A percentile compares a stretch with the other conserved stretches of the same genome.
phyloP scores from a whole-genome alignment of 179 eudicot species.

The Spergularia azorica region DNA sequence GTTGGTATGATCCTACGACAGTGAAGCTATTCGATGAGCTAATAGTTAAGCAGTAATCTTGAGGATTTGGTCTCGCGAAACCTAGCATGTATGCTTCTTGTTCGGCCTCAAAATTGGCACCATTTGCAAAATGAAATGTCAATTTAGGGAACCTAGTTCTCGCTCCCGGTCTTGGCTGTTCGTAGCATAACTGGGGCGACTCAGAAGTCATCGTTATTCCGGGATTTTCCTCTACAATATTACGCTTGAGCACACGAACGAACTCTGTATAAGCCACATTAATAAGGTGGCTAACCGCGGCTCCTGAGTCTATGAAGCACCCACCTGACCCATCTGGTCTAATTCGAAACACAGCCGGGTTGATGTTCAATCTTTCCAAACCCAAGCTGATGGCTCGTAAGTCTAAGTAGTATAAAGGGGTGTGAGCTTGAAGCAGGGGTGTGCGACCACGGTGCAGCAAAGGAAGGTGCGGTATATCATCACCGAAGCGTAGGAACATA shows the following conservation, averaged over 20 bases:
- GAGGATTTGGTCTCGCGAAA: neutral
- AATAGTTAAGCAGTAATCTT: neutral
- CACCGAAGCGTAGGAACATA: slow-evolving; percentile 17
- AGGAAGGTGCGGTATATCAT: neutral
- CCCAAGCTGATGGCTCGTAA: slow-evolving; percentile 6
- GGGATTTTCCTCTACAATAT: neutral
- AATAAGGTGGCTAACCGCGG: neutral
- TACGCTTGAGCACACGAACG: neutral
- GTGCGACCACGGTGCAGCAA: neutral
- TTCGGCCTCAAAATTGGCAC: slow-evolving; percentile 5
- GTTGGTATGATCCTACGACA: neutral
- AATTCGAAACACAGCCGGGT: neutral
- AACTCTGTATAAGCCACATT: neutral
- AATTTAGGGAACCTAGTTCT: neutral
- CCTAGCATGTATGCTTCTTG: neutral
- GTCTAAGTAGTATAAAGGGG: slow-evolving; percentile 6
- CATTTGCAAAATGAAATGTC: slow-evolving; percentile 18
- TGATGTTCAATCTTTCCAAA: neutral
- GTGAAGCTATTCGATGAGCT: neutral
- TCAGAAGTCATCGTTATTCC: neutral
- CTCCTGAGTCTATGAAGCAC: slow-evolving; percentile 1
- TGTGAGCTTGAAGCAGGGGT: neutral
- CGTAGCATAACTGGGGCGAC: neutral
- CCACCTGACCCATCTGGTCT: neutral
- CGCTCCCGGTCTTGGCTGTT: neutral